Evolutionary conservation across 305 asterid species (phyloP).

Genomic region (Plantago lanceolata): DNA sequence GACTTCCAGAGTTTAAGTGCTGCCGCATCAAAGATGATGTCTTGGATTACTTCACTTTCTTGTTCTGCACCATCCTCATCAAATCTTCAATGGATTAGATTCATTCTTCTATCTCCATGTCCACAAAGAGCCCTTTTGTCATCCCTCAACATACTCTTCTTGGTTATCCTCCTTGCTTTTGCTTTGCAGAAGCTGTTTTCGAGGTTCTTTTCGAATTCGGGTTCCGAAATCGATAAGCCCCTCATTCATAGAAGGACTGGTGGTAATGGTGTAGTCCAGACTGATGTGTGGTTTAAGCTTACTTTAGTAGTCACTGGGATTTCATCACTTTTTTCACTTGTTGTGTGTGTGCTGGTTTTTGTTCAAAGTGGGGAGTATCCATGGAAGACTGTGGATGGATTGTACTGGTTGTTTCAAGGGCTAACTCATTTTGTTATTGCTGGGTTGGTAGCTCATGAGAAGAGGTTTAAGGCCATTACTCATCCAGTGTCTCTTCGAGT

Average conservation of each 20-base stretch:
- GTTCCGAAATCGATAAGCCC: conserved; percentile 48
- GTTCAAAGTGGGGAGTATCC: conserved; percentile 15
- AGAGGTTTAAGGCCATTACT: conserved; percentile 45
- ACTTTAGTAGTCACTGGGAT: conserved; percentile 37
- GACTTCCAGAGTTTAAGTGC: neutral
- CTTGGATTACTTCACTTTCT: conserved; percentile 48
- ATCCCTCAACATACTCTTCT: conserved; percentile 46
- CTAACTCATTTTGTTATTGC: conserved; percentile 41
- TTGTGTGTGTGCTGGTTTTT: conserved; percentile 42
- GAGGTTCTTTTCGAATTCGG: conserved; percentile 32
- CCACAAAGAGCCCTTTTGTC: conserved; percentile 65
- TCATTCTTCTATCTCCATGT: conserved; percentile 56
- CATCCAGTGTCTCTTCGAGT: conserved; percentile 65
- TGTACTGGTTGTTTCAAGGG: conserved; percentile 64
- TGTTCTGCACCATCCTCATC: conserved; percentile 35
- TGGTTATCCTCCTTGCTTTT: conserved; percentile 35
- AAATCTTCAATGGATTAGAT: conserved; percentile 45
- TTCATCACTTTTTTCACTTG: conserved; percentile 35
- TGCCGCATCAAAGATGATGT: conserved; percentile 17
- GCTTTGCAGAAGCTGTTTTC: conserved; percentile 47
- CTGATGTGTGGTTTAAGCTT: conserved; percentile 50
- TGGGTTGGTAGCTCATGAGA: conserved; percentile 55
- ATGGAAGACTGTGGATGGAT: conserved; percentile 50
- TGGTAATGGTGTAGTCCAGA: conserved; percentile 24
- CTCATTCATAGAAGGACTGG: conserved; percentile 39